phyloP scores from a whole-genome alignment of 106 monocot species.

The Dioscorea zingiberensis region DNA sequence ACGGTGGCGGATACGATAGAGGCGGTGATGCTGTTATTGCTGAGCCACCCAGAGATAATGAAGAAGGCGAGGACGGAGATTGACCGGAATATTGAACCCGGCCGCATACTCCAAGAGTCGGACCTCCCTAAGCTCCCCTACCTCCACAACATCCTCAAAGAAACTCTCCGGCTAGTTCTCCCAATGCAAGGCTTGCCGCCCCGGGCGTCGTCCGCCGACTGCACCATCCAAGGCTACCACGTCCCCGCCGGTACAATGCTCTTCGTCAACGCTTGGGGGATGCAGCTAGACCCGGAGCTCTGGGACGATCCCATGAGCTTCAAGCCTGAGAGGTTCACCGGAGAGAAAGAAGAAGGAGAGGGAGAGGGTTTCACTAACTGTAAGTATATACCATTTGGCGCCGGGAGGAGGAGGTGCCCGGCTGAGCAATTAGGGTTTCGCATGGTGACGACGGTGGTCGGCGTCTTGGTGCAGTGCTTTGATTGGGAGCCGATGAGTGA shows the following conservation, averaged over 20 bases:
- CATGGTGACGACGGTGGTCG: conserved; percentile 8
- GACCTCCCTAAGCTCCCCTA: conserved; percentile 33
- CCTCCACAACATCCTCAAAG: conserved; percentile 20
- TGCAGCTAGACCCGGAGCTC: conserved; percentile 21
- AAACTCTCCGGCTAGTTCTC: conserved; percentile 34
- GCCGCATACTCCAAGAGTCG: conserved; percentile 16
- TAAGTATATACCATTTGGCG: conserved; percentile 20
- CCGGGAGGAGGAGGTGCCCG: conserved; percentile 38
- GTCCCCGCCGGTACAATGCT: conserved; percentile 27
- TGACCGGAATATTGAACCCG: conserved; percentile 4
- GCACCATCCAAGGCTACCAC: conserved; percentile 19
- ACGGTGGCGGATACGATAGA: conserved; percentile 20
- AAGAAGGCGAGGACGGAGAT: conserved; percentile 21
- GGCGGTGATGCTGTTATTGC: conserved; percentile 36
- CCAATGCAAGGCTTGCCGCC: conserved; percentile 15
- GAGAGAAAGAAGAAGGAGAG: background rate
- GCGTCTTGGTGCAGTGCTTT: conserved; percentile 28
- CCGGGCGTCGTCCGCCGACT: conserved; percentile 22
- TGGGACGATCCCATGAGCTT: conserved; percentile 28
- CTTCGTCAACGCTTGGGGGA: conserved; percentile 27
- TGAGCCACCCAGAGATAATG: conserved; percentile 25
- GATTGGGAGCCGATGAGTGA: conserved; percentile 21
- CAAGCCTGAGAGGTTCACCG: conserved; percentile 34
- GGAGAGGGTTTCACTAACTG: background rate
- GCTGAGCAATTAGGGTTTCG: conserved; percentile 16